phyloP scores from a whole-genome alignment of 2,329 filamentous ascomycete species.

The Diplodia corticola region DNA sequence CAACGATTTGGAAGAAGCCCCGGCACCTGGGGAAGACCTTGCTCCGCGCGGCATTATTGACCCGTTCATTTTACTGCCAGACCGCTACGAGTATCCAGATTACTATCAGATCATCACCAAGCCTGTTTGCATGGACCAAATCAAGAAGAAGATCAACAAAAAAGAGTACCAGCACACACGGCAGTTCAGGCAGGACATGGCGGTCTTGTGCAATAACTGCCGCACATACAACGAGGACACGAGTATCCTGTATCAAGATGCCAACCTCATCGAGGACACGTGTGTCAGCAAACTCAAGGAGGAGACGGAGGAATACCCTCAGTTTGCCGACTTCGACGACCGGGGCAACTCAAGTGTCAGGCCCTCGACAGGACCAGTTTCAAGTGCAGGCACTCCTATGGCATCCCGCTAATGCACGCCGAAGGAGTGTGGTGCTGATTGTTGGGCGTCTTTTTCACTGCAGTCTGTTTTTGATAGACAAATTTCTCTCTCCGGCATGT shows the following conservation, averaged over 20 bases:
- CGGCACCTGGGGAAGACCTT: constrained; percentile 46
- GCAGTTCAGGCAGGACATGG: constrained; percentile 80
- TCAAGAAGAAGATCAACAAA: constrained; percentile 92
- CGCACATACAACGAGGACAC: constrained; percentile 96
- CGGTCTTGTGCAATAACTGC: constrained; percentile 84
- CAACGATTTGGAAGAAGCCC: constrained; percentile 75
- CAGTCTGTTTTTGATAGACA: constrained; percentile 13
- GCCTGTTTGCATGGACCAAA: constrained; percentile 95
- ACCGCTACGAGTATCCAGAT: constrained; percentile 86
- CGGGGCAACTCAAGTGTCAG: constrained; percentile 53
- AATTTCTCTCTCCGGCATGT: background rate
- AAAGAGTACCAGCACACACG: constrained; percentile 83
- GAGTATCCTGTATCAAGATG: constrained; percentile 88
- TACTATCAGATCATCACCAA: constrained; percentile 93
- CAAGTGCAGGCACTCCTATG: constrained; percentile 62
- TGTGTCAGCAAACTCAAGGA: constrained; percentile 55
- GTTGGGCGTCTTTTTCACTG: background rate
- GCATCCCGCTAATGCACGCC: constrained; percentile 8
- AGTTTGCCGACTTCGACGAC: constrained; percentile 60
- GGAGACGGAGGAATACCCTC: constrained; percentile 55
- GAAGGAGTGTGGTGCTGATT: background rate
- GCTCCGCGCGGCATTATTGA: constrained; percentile 82
- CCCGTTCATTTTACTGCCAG: constrained; percentile 88
- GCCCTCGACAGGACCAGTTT: constrained; percentile 51
- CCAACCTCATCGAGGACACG: constrained; percentile 77